Evolutionary conservation across 2,329 filamentous ascomycete genomes (phyloP), one percentile per base, ranked within the genome.

Genomic region (Camillea tinctor): DNA sequence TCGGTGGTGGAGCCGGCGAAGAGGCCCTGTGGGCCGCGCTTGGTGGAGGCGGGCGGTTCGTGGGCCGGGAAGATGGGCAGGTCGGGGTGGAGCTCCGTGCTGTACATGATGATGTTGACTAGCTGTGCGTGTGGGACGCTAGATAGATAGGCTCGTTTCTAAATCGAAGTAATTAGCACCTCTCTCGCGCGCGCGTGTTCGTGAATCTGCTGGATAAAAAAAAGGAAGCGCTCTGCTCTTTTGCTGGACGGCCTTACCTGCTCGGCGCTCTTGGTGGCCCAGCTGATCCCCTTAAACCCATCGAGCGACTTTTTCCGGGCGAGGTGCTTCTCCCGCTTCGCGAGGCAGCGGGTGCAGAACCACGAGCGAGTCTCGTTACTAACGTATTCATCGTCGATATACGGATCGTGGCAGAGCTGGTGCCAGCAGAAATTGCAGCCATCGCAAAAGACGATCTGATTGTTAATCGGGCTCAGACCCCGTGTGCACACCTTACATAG

Each of bases 381-480:
- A 52, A 93, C 84, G 20, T 89, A 85, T 19, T 88, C 84, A 62
- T 88, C 84, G n/a, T 83, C 81, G 61, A 96, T 91, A 8, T 84
- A 83, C 1, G 91, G 91, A 60, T 90, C 84, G 73, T 96, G 91
- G 70, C 92, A 96, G 68, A 86, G 85, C 72, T 93, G 90, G 74
- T 96, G 92, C 84, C 92, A 96, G 50, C 88, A 85, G 26, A 82
- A 81, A 72, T 92, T 91, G 77, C 92, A 96, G 17, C 87, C 87
- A 74, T 94, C 90, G 76, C 92, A 96, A 74, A 93, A 92, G 2
- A 95, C 91, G 71, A 96, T 93, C 76, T 88, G 85, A 75, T 95
- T 95, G 66, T 79, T 86, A n/a, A 80, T 73, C 2, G 89, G 88
- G 69, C 89, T 91, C 65, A 89, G 84, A 9, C 89, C 87, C 65